phyloP scores from a whole-genome alignment of 345 rosid species.

The Ceriops tagal region DNA sequence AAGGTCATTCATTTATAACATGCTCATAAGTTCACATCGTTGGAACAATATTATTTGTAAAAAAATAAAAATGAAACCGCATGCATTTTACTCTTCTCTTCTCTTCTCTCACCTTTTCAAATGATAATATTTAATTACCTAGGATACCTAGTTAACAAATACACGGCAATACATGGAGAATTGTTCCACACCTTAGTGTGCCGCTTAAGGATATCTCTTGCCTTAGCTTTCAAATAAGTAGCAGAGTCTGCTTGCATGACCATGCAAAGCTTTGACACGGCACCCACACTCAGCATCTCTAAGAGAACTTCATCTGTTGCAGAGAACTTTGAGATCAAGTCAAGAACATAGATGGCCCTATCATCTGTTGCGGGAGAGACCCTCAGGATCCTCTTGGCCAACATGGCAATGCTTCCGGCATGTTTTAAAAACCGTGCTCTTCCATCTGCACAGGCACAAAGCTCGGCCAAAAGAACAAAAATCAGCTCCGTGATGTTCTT shows the following conservation, averaged over 20 bases:
- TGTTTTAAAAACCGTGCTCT: constrained; percentile 39
- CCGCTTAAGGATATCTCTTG: constrained; percentile 42
- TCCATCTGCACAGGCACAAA: constrained; percentile 49
- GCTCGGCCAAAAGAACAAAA: constrained; percentile 38
- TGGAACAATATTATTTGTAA: no score
- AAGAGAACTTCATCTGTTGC: constrained; percentile 28
- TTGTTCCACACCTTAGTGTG: constrained; percentile 48
- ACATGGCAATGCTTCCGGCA: constrained; percentile 46
- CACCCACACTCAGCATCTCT: constrained; percentile 63
- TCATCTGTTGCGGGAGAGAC: constrained; percentile 53
- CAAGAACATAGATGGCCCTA: constrained; percentile 37
- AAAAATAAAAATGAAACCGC: no score
- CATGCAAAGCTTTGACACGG: constrained; percentile 63
- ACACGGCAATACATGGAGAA: constrained; percentile 57
- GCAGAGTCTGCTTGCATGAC: constrained; percentile 50
- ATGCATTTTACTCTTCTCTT: no score
- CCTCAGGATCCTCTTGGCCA: constrained; percentile 44
- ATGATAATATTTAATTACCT: constrained; percentile 1
- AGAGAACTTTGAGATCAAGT: constrained; percentile 30
- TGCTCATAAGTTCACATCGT: no score
- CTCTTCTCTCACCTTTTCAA: not conserved
- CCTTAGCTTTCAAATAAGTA: constrained; percentile 36
- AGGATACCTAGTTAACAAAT: constrained; percentile 41
- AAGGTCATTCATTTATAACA: no score
- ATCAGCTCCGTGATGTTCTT: constrained; percentile 43